Conservation (phyloP, 2,329 filamentous ascomycete genomes). For the Epichloe brachyelytri region DNA sequence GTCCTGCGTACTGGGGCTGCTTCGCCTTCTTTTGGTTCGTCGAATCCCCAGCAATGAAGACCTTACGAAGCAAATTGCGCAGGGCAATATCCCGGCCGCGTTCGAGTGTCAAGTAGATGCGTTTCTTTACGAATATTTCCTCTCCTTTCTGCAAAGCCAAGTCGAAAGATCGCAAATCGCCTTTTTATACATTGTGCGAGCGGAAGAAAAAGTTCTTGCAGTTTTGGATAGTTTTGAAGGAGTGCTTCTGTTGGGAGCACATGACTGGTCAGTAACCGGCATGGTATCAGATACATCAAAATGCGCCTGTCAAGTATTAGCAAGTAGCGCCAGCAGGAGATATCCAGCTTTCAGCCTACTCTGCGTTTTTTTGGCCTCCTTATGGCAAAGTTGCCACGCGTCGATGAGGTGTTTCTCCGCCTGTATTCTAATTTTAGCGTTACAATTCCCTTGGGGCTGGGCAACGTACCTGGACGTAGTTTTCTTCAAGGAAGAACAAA, state of each 20-base stretch:
- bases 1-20: slow-evolving; percentile 54
- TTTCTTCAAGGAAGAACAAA: slow-evolving; percentile 86
- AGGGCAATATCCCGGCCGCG: slow-evolving; percentile 82
- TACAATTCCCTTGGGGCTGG: not conserved
- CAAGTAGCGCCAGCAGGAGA: not conserved
- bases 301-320: slow-evolving; percentile 53
- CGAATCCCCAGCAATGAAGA: slow-evolving; percentile 79
- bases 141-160: slow-evolving; percentile 67
- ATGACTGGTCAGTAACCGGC: slow-evolving; percentile 78
- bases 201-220: slow-evolving; percentile 68
- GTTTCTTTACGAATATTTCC: slow-evolving; percentile 82
- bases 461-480: slow-evolving; percentile 58
- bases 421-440: slow-evolving; percentile 22
- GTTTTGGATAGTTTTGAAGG: slow-evolving; percentile 59
- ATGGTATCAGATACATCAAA: slow-evolving; percentile 87
- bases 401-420: slow-evolving; percentile 69
- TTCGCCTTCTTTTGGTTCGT: slow-evolving; percentile 58
- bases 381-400: slow-evolving; percentile 74
- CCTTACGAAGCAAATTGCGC: slow-evolving; percentile 82
- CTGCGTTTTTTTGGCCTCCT: slow-evolving; percentile 59
- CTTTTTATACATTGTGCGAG: slow-evolving; percentile 69
- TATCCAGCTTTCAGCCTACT: slow-evolving; percentile 39
- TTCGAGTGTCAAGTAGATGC: slow-evolving; percentile 91
- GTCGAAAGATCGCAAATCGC: slow-evolving; percentile 76
- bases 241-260: slow-evolving; percentile 63